phyloP scores from a whole-genome alignment of 345 rosid species.

The Arabis hirsuta region DNA sequence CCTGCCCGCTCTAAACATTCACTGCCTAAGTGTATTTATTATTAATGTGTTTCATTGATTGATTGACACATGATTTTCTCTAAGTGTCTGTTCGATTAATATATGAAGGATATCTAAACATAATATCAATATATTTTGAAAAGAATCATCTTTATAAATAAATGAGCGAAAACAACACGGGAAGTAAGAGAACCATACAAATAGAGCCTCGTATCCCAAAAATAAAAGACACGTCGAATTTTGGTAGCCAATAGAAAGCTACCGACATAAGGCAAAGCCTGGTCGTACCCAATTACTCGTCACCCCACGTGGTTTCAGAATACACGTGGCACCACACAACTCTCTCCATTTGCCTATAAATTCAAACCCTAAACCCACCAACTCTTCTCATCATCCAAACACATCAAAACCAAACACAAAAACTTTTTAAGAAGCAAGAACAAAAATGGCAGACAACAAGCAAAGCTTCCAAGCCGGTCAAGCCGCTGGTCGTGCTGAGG shows the following conservation, averaged over 20 bases:
- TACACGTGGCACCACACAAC: slow-evolving; percentile 24
- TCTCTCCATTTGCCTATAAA: slow-evolving; percentile 27
- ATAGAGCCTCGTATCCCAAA: background rate
- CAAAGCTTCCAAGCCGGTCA: slow-evolving; percentile 57
- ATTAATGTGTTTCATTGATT: too few relatives aligned
- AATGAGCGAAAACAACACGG: background rate
- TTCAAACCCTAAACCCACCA: background rate
- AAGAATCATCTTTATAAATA: background rate
- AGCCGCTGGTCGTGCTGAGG: slow-evolving; percentile 62
- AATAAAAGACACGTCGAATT: slow-evolving; percentile 6
- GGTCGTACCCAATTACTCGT: slow-evolving; percentile 1
- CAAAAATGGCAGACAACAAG: slow-evolving; percentile 52
- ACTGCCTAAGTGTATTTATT: too few relatives aligned
- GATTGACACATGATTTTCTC: too few relatives aligned
- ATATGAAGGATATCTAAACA: too few relatives aligned
- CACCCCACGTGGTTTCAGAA: slow-evolving; percentile 16
- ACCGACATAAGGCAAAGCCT: slow-evolving; percentile 44
- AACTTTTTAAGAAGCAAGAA: background rate
- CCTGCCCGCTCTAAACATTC: too few relatives aligned
- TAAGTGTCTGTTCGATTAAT: too few relatives aligned
- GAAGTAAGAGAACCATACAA: slow-evolving; percentile 31
- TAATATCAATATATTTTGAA: slow-evolving; percentile 8
- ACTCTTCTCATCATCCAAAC: background rate
- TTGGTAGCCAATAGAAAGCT: slow-evolving; percentile 17
- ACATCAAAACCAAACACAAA: background rate